Evolutionary conservation across 2,329 filamentous ascomycete species (phyloP).

Genomic region (Zymoseptoria pseudotritici): DNA sequence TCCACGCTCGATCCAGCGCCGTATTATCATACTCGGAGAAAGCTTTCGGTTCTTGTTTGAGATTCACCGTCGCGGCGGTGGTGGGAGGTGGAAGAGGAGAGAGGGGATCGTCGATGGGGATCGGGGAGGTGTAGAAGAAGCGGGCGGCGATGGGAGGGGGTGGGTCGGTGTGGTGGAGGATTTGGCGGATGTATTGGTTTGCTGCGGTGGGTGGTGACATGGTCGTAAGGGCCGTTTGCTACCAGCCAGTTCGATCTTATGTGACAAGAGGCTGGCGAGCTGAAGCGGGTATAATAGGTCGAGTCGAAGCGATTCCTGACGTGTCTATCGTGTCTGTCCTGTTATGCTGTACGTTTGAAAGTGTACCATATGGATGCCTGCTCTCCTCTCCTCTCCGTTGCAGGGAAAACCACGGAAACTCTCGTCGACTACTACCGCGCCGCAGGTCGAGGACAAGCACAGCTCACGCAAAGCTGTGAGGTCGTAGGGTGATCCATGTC

Average conservation of each 20-base stretch:
- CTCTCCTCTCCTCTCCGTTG: background rate
- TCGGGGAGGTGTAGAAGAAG: slow-evolving; percentile 32
- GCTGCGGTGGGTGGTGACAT: slow-evolving; percentile 11
- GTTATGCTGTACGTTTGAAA: too few species aligned
- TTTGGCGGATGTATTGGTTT: slow-evolving; percentile 40
- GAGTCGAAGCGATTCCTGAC: background rate
- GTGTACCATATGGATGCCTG: background rate
- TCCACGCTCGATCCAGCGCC: slow-evolving; percentile 31
- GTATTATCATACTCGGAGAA: slow-evolving; percentile 33
- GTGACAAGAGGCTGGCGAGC: too few species aligned
- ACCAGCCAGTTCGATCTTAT: too few species aligned
- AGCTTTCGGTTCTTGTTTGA: slow-evolving; percentile 28
- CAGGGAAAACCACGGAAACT: background rate
- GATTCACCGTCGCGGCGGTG: slow-evolving; percentile 14
- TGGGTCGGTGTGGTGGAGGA: slow-evolving; percentile 33
- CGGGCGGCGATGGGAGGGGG: slow-evolving; percentile 30
- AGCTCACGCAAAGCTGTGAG: background rate
- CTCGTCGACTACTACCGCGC: background rate
- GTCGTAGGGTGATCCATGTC: background rate
- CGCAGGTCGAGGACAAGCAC: background rate
- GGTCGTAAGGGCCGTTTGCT: too few species aligned
- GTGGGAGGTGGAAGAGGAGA: slow-evolving; percentile 31
- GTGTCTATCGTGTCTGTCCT: background rate
- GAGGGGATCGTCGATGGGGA: slow-evolving; percentile 34
- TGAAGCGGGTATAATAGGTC: background rate